Percentiles rank a stretch among this genome's conserved stretches.
phyloP scores from a whole-genome alignment of 805 yeast genomes.

The Alloascoidea hylecoeti region DNA sequence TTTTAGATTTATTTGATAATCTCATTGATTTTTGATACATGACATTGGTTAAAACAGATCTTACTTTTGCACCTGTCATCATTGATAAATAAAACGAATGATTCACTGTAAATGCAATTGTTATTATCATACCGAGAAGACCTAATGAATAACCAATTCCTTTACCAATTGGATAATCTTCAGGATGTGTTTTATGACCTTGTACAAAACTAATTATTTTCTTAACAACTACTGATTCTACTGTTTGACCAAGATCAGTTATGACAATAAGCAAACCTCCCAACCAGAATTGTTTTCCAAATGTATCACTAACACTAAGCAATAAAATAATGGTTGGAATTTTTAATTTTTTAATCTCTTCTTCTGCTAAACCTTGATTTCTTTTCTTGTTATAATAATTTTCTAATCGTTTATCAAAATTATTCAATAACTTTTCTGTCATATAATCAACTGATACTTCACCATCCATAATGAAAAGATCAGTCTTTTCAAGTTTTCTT shows the following conservation, averaged over 20 bases:
- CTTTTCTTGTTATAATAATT: conserved; percentile 14
- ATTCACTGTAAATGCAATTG: conserved; percentile 35
- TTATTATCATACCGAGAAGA: conserved; percentile 38
- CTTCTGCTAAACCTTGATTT: conserved; percentile 7
- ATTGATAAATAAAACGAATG: conserved; percentile 50
- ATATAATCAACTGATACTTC: conserved; percentile 16
- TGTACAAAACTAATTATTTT: conserved; percentile 53
- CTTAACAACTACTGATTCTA: conserved; percentile 55
- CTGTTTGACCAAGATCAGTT: conserved; percentile 24
- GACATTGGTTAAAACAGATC: conserved; percentile 59
- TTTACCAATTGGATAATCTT: conserved; percentile 25
- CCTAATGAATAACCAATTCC: conserved; percentile 77
- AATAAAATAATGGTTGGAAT: conserved; percentile 14
- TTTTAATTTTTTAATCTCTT: conserved; percentile 6
- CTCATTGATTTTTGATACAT: conserved; percentile 54
- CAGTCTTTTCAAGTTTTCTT: not conserved
- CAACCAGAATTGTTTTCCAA: conserved; percentile 18
- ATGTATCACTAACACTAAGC: conserved; percentile 21
- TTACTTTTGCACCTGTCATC: conserved; percentile 54
- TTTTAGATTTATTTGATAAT: conserved; percentile 41
- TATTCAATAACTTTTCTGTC: conserved; percentile 20
- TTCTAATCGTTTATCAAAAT: conserved; percentile 15
- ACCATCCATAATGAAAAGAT: not conserved
- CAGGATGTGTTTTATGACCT: conserved; percentile 26
- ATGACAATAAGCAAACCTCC: conserved; percentile 16